Evolutionary conservation across 371 early-diverging fungal species (phyloP).

Genomic region (Capniomyces stellatus): DNA sequence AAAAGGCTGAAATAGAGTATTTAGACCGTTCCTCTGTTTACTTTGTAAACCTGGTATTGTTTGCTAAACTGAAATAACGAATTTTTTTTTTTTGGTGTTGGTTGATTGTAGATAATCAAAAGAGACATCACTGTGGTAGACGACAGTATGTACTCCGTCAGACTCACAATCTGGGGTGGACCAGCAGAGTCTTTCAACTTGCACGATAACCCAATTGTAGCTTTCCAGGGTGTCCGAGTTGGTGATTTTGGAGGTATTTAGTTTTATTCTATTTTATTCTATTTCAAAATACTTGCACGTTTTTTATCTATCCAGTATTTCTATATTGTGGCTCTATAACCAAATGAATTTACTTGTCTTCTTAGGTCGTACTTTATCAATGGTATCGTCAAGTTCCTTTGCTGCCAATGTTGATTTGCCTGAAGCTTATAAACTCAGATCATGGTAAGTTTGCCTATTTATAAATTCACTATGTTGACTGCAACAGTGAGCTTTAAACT

Average conservation of each 20-base stretch:
- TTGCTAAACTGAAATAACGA: too few relatives aligned
- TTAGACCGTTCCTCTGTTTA: too few relatives aligned
- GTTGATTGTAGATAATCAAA: conserved; percentile 39
- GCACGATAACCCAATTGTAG: conserved; percentile 41
- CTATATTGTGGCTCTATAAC: too few relatives aligned
- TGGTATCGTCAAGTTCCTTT: conserved; percentile 30
- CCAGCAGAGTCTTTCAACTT: conserved; percentile 48
- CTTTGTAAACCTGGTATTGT: too few relatives aligned
- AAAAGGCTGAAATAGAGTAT: neutral
- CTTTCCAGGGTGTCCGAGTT: conserved; percentile 66
- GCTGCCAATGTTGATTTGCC: conserved; percentile 65
- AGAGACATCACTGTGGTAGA: conserved; percentile 77
- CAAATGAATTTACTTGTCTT: neutral
- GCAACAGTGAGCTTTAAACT: neutral
- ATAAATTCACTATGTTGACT: neutral
- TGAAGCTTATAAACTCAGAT: conserved; percentile 52
- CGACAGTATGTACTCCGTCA: conserved; percentile 42
- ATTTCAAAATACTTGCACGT: too few relatives aligned
- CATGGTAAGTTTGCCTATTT: neutral
- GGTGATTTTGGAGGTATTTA: conserved; percentile 59
- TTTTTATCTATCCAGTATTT: too few relatives aligned
- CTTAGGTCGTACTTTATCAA: conserved; percentile 37
- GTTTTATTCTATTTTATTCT: neutral
- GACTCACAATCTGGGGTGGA: conserved; percentile 79
- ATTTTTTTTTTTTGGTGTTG: neutral